phyloP scores from a whole-genome alignment of 352 stramenopile species.

The Phytopythium kandeliae region DNA sequence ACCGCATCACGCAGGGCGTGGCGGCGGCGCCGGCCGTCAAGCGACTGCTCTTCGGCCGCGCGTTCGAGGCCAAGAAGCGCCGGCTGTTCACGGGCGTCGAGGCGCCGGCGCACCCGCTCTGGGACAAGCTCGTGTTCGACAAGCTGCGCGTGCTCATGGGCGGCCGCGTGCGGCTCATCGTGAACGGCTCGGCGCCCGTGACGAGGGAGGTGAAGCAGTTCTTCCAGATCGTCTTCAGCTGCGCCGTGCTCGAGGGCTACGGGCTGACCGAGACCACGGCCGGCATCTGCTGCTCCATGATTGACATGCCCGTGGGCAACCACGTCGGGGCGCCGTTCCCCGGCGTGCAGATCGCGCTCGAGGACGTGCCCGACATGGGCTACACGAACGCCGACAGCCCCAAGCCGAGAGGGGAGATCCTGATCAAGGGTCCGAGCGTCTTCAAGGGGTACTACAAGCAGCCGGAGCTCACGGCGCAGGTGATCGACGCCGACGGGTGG shows the following conservation, averaged over 20 bases:
- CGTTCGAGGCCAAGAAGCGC: slow-evolving; percentile 76
- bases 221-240: slow-evolving; percentile 92
- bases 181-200: slow-evolving; percentile 93
- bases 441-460: slow-evolving; percentile 96
- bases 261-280: slow-evolving; percentile 94
- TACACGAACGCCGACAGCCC: slow-evolving; percentile 87
- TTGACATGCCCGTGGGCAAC: slow-evolving; percentile 55
- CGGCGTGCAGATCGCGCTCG: slow-evolving; percentile 89
- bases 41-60: slow-evolving; percentile 85
- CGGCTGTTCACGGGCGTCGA: slow-evolving; percentile 7
- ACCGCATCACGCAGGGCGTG: slow-evolving; percentile 85
- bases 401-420: slow-evolving; percentile 55
- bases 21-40: slow-evolving; percentile 78
- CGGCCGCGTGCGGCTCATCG: slow-evolving; percentile 83
- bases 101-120: slow-evolving; percentile 71
- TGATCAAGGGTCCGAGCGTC: slow-evolving; percentile 70
- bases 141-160: slow-evolving; percentile 92
- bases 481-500: slow-evolving; percentile 91
- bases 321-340: slow-evolving; percentile 91
- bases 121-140: slow-evolving; percentile 94
- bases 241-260: slow-evolving; percentile 93
- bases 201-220: slow-evolving; percentile 93
- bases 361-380: slow-evolving; percentile 96
- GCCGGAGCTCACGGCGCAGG: slow-evolving; percentile 87
- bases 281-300: slow-evolving; percentile 60